These are phyloP conservation scores for Ophioceras dolichostomum DNA, from an alignment of 2,329 filamentous ascomycete species.

Conservation along the genomic window DNA sequence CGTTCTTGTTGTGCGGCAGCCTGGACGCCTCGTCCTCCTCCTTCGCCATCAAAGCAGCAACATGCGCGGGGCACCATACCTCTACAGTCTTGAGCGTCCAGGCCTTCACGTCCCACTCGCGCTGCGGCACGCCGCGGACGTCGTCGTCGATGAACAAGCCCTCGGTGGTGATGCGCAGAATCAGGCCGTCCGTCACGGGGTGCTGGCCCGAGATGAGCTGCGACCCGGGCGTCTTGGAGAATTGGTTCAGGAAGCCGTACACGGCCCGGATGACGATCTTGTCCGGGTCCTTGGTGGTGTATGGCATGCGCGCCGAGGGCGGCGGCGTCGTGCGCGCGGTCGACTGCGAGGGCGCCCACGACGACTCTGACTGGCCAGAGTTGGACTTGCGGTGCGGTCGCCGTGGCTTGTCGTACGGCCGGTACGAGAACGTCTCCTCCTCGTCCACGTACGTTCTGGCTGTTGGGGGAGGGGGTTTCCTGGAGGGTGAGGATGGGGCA, in stretches of 20 bases:
- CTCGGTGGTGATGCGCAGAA: slow-evolving; percentile 85
- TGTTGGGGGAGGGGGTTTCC: slow-evolving; percentile 31
- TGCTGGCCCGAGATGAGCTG: slow-evolving; percentile 78
- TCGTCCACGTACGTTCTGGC: slow-evolving; percentile 49
- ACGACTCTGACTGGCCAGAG: slow-evolving; percentile 69
- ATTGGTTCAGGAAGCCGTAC: slow-evolving; percentile 84
- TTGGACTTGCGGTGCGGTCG: slow-evolving; percentile 42
- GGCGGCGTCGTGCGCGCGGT: slow-evolving; percentile 77
- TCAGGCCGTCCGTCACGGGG: slow-evolving; percentile 80
- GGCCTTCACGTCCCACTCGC: slow-evolving; percentile 97
- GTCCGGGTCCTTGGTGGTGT: slow-evolving; percentile 80
- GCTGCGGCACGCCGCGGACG: slow-evolving; percentile 76
- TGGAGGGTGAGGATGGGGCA: slow-evolving; percentile 24
- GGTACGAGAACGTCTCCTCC: slow-evolving; percentile 59
- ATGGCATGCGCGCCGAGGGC: slow-evolving; percentile 63
- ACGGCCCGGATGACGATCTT: slow-evolving; percentile 95
- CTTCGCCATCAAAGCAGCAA: slow-evolving; percentile 25
- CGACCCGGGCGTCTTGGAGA: slow-evolving; percentile 77
- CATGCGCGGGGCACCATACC: slow-evolving; percentile 66
- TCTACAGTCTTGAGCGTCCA: slow-evolving; percentile 94
- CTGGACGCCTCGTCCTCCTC: not conserved
- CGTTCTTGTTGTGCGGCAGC: not conserved
- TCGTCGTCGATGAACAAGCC: slow-evolving; percentile 97
- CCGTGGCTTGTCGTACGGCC: slow-evolving; percentile 63
- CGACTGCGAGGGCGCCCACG: slow-evolving; percentile 73